Base-by-base conservation (phyloP, 345 rosid genomes). In the Euphorbia pulcherrima region DNA sequence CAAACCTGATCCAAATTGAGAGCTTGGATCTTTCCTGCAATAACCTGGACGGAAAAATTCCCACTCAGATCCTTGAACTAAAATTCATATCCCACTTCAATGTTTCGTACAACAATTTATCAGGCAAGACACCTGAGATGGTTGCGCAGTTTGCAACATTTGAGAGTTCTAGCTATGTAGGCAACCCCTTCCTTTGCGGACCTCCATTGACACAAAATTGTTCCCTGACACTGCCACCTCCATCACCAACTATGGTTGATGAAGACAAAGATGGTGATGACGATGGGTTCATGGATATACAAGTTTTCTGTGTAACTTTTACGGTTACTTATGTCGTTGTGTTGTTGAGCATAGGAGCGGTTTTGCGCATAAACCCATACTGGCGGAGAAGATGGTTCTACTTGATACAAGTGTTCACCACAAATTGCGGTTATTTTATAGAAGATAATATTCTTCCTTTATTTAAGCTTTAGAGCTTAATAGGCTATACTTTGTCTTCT, bases 311-410 rank as follows among this genome's bases (percentile, higher is more conserved):
- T 50, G 24, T 30, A 16, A 69, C 61, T 37, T 59, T 39, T 37
- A 13, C 2, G 2, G 61, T 12, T 26, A 35, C 62, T 26, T 58
- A 50, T 46, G 2, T 13, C 0, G 40, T 48, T 6, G 67, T 44
- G 16, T 17, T 75, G 6, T 18, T 59, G 27, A 28, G 10, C 51
- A 64, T 40, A 21, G 51, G 35, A 5, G 50, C 17, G 12, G 56
- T 69, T 64, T 16, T 69, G 47, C 40, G 9, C 24, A 62, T 75
- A 50, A 75, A 75, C 29, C 70, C 62, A 12, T 20, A 37, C 16
- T 75, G 62, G 67, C 50, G 67, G 60, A 48, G 20, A 44, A 8
- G 20, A 33, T 62, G 72, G 64, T 55, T 74, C 40, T 47, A 68
- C 13, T 12, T 60, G 8, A 24, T 55, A 3, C 51, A 68, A 26